Percentiles rank a stretch among this genome's conserved stretches.
Conservation (phyloP, 2,329 filamentous ascomycete genomes). For the Fusarium sp. region DNA sequence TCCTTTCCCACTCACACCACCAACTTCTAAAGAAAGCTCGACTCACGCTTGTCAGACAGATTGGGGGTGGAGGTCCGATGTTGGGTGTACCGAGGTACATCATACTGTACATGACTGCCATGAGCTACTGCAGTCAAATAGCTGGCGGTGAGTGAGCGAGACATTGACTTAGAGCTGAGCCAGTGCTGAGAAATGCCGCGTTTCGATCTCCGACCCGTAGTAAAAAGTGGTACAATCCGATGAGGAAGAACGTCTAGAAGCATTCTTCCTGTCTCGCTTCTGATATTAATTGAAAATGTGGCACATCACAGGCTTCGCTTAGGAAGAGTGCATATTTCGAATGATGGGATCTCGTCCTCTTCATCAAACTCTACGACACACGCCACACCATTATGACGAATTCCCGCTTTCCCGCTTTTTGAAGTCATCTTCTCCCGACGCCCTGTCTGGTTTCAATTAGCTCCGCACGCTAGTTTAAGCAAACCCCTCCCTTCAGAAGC, state of each 20-base stretch:
- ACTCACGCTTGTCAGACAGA: not conserved
- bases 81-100: not conserved
- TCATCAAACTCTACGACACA: not conserved
- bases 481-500: not conserved
- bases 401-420: not conserved
- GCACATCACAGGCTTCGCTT: not conserved
- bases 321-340: not conserved
- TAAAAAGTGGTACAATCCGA: not conserved
- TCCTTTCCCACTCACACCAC: not conserved
- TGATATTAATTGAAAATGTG: not conserved
- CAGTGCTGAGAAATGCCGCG: not conserved
- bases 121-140: not conserved
- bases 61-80: not conserved
- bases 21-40: not conserved
- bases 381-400: slow-evolving; percentile 2
- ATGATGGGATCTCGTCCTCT: not conserved
- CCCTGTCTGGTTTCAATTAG: slow-evolving; percentile 2
- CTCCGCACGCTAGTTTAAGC: slow-evolving; percentile 11
- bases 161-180: not conserved
- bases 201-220: not conserved
- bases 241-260: slow-evolving; percentile 19
- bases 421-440: not conserved
- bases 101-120: too few relatives aligned
- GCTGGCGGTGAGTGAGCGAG: slow-evolving; percentile 11
- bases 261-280: not conserved